A percentile compares a stretch with the other conserved stretches of the same genome.
These are phyloP conservation scores for Kodamaea plutei DNA, from an alignment of 1,139 yeast species.

Conservation along the genomic window DNA sequence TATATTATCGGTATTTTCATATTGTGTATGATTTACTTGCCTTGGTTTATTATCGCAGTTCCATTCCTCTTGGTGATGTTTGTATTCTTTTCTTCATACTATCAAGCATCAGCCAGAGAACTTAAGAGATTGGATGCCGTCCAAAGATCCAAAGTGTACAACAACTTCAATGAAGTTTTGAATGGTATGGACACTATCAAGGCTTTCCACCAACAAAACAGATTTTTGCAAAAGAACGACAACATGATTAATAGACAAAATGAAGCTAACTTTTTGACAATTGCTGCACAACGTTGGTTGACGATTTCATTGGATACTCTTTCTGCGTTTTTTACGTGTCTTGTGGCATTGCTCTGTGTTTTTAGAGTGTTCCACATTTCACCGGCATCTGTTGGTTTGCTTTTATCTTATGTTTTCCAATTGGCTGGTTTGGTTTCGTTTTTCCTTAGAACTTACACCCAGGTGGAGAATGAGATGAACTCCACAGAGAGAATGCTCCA, in stretches of 20 bases:
- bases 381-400: slow-evolving; percentile 66
- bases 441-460: slow-evolving; percentile 50
- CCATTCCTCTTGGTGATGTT: slow-evolving; percentile 14
- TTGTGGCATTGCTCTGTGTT: slow-evolving; percentile 56
- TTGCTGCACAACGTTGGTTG: slow-evolving; percentile 18
- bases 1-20: slow-evolving; percentile 57
- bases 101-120: slow-evolving; percentile 19
- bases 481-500: slow-evolving; percentile 75
- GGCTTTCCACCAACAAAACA: slow-evolving; percentile 13
- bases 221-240: slow-evolving; percentile 12
- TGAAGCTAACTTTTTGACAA: slow-evolving; percentile 15
- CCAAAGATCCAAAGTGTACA: slow-evolving; percentile 18
- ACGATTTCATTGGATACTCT: slow-evolving; percentile 14
- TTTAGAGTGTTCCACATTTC: slow-evolving; percentile 54
- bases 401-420: slow-evolving; percentile 52
- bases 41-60: slow-evolving; percentile 17
- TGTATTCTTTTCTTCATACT: slow-evolving; percentile 14
- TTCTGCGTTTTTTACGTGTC: slow-evolving; percentile 23
- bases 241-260: slow-evolving; percentile 13
- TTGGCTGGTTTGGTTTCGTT: slow-evolving; percentile 43
- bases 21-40: slow-evolving; percentile 65
- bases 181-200: slow-evolving; percentile 17
- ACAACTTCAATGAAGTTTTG: slow-evolving; percentile 18
- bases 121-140: slow-evolving; percentile 19
- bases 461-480: slow-evolving; percentile 74